A percentile compares a stretch with the other conserved stretches of the same genome.
Conservation (phyloP, 1,284 basidiomycete species). For the Limonomyces culmigenus region DNA sequence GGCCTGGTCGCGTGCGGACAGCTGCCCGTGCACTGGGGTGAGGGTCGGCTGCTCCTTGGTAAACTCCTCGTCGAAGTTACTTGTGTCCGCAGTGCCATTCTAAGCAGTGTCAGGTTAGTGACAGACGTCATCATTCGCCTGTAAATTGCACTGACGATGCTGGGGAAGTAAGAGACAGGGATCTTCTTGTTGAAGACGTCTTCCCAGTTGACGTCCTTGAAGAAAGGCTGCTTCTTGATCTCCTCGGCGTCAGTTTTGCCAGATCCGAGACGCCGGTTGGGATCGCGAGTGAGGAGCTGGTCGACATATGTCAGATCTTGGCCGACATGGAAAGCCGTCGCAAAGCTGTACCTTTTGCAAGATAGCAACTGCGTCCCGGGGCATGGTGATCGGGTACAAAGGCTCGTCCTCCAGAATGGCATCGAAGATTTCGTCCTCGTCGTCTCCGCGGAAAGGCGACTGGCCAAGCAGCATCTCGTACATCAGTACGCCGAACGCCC, state of each 20-base stretch:
- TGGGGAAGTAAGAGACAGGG: conserved; percentile 94
- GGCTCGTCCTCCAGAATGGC: conserved; percentile 98
- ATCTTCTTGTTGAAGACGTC: conserved; percentile 94
- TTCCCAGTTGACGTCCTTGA: conserved; percentile 95
- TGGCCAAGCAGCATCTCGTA: conserved; percentile 99
- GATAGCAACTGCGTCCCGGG: conserved; percentile 90
- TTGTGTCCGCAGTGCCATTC: conserved; percentile 69
- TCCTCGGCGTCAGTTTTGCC: conserved; percentile 89
- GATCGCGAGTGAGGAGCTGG: conserved; percentile 89
- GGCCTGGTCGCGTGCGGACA: conserved; percentile 84
- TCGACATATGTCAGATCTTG: not conserved
- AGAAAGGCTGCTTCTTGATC: conserved; percentile 96
- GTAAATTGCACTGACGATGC: conserved; percentile 47
- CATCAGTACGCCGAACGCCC: conserved; percentile 97
- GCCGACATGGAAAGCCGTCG: conserved; percentile 6
- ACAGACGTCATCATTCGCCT: conserved; percentile 2
- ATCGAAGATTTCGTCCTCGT: conserved; percentile 99
- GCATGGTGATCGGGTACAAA: conserved; percentile 99
- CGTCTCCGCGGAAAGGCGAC: conserved; percentile 97
- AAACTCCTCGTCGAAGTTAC: conserved; percentile 95
- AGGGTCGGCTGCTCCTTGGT: conserved; percentile 93
- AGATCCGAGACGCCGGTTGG: conserved; percentile 86
- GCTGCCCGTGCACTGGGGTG: conserved; percentile 91
- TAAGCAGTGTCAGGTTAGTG: conserved; percentile 13
- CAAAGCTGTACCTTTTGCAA: conserved; percentile 61